Base-by-base conservation (phyloP, 371 early-diverging fungal genomes). In the Mucor irregularis region DNA sequence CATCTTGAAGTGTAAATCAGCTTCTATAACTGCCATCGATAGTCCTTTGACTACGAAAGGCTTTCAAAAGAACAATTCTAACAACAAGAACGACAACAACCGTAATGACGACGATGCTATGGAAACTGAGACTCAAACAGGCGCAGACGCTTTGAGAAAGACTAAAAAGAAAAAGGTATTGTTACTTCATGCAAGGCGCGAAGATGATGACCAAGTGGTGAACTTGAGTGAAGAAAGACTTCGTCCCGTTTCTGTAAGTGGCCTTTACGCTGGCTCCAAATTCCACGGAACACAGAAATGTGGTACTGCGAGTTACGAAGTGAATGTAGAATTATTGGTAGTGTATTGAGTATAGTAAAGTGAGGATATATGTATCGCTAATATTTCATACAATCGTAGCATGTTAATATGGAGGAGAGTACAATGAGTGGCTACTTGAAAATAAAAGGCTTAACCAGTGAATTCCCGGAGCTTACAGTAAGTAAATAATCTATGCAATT, bases 361-460 rank as follows among this genome's bases (percentile, higher is more conserved):
- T n/a, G n/a, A n/a, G n/a, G n/a, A n/a, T n/a, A n/a, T n/a, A n/a
- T n/a, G n/a, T n/a, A n/a, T n/a, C n/a, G n/a, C n/a, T n/a, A 22
- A 1, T 16, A 9, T 8, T 16, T 30, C 3, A 13, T 30, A n/a
- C 3, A 11, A 50, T 7, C 24, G 21, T 63, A 89, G 89, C 80
- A 88, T 73, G 90, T 92, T 2, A 83, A 90, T 68, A 63, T 90
- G 51, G 54, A 65, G 17, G 74, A 74, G 34, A 87, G 89, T 9
- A 81, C 73, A 40, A 55, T 90, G 13, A 86, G 88, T 60, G 92
- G 91, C 17, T 90, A 89, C 44, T 72, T 92, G 14, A 74, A 80
- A 48, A 92, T 92, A 43, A 76, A 85, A 49, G 89, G 89, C 7
- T 62, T 92, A 30, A 91, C 91, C 2, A 80, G 79, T 43, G 90